These are phyloP conservation scores for Phytophthora hibernalis DNA, from an alignment of 352 stramenopile genomes.

Conservation along the genomic window DNA sequence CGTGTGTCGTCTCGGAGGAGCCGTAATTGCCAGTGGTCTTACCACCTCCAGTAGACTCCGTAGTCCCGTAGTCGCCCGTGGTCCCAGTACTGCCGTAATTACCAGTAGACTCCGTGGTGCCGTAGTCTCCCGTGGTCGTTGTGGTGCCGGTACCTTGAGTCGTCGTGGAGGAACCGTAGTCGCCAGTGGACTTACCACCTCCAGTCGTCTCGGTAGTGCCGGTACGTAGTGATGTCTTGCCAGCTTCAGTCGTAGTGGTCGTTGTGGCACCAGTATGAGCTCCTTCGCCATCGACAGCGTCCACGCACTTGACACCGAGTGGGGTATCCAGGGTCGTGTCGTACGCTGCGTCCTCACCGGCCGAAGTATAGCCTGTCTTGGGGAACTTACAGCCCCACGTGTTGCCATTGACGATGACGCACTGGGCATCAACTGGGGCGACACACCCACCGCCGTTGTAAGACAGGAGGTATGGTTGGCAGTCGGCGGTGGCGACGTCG, in stretches of 20 bases:
- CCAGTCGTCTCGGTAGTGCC: not conserved
- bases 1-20: not conserved
- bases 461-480: conserved; percentile 23
- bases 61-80: not conserved
- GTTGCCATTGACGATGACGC: conserved; percentile 10
- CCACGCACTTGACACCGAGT: conserved; percentile 3
- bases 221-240: not conserved
- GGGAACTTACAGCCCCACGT: conserved; percentile 31
- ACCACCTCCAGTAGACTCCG: not conserved
- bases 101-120: not conserved
- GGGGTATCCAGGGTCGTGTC: not conserved
- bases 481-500: conserved; percentile 29
- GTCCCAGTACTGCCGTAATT: no score
- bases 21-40: not conserved
- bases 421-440: conserved; percentile 28
- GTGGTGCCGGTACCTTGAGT: not conserved
- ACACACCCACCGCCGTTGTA: conserved; percentile 36
- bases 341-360: conserved; percentile 1
- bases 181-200: not conserved
- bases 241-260: not conserved
- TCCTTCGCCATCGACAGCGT: not conserved
- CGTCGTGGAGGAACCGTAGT: not conserved
- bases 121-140: not conserved
- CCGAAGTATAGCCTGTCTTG: conserved; percentile 15
- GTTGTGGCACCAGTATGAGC: not conserved